Evolutionary conservation across 305 asterid species (phyloP), one percentile per base, ranked within the genome.

Genomic region (Fraxinus velutina): DNA sequence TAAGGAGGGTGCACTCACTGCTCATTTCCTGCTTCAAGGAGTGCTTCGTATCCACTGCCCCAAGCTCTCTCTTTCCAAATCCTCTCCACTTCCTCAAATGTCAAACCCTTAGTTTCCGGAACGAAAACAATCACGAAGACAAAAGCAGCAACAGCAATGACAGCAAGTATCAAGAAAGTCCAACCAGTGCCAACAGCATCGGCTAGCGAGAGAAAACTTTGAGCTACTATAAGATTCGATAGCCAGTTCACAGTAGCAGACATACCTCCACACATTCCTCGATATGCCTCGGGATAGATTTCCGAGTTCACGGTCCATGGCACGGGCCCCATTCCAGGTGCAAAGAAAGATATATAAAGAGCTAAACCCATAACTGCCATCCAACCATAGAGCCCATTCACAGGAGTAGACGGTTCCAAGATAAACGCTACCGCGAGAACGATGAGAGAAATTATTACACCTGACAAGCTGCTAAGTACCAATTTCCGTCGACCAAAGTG

Each of bases 221-320:
- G 97, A 0, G 98, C 94, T 1, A 95, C 99, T n/a, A 95, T 84
- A 27, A 95, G 91, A 85, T 95, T 95, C 1, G 98, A 93, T 77
- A 91, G 79, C 99, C 99, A 95, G 79, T 95, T 95, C 77, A 95
- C 95, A 1, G 98, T 95, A 24, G 99, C 99, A 0, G 99, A 92
- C 98, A 95, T 95, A 37, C 99, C 99, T 4, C 97, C 95, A 74
- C 98, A 95, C 4, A 90, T 77, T 33, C 99, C 99, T 19, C 99
- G 85, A 29, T 93, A 95, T 0, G 93, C 89, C 86, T 93, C 94
- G 0, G 95, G 99, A 75, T 95, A 95, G 80, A 95, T 92, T 79
- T 95, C 99, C 1, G 98, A 93, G 90, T 93, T 95, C 78, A 95
- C 91, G 0, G 99, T 87, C 98, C 99, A 95, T 0, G 99, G 99